A percentile compares a stretch with the other conserved stretches of the same genome.
These are phyloP conservation scores for Phytophthora hybrid DNA, from an alignment of 352 stramenopile genomes.

Conservation along the genomic window DNA sequence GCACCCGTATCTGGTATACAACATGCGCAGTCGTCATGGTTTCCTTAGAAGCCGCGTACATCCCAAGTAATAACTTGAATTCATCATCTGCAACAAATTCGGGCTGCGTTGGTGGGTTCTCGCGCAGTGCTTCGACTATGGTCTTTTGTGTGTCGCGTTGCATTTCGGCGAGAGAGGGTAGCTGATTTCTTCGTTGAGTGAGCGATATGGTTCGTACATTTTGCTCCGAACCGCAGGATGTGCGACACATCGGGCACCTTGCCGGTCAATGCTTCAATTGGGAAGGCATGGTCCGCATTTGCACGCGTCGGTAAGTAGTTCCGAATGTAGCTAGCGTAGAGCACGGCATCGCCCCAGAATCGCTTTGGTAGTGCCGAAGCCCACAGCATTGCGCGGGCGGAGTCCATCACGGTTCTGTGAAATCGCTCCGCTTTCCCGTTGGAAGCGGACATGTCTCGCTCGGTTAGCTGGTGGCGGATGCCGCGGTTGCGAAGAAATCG, in stretches of 20 bases:
- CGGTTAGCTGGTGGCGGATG: slow-evolving; percentile 2
- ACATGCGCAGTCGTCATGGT: too few species aligned
- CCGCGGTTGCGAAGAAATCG: slow-evolving; percentile 14
- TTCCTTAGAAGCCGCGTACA: too few species aligned
- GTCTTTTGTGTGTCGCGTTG: too few species aligned
- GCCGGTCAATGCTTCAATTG: slow-evolving; percentile 1
- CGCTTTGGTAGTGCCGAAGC: slow-evolving; percentile 4
- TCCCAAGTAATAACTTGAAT: too few species aligned
- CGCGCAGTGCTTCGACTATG: too few species aligned
- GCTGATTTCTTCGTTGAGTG: slow-evolving; percentile 1
- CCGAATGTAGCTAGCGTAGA: slow-evolving; percentile 13
- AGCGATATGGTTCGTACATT: slow-evolving; percentile 9
- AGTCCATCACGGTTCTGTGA: slow-evolving; percentile 19
- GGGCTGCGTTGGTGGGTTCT: too few species aligned
- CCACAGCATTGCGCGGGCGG: slow-evolving; percentile 18
- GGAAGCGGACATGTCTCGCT: slow-evolving; percentile 7
- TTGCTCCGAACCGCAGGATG: slow-evolving; percentile 14
- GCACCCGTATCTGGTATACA: too few species aligned
- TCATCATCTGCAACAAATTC: too few species aligned
- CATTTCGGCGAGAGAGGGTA: not conserved
- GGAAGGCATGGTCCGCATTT: slow-evolving; percentile 15
- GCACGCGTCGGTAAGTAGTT: slow-evolving; percentile 10
- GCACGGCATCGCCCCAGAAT: slow-evolving; percentile 18
- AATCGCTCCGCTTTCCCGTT: slow-evolving; percentile 15
- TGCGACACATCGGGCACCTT: slow-evolving; percentile 9